Percentiles rank a stretch among this genome's conserved stretches.
These are phyloP conservation scores for Aphanomyces invadans DNA, from an alignment of 352 stramenopile species.

Conservation along the genomic window DNA sequence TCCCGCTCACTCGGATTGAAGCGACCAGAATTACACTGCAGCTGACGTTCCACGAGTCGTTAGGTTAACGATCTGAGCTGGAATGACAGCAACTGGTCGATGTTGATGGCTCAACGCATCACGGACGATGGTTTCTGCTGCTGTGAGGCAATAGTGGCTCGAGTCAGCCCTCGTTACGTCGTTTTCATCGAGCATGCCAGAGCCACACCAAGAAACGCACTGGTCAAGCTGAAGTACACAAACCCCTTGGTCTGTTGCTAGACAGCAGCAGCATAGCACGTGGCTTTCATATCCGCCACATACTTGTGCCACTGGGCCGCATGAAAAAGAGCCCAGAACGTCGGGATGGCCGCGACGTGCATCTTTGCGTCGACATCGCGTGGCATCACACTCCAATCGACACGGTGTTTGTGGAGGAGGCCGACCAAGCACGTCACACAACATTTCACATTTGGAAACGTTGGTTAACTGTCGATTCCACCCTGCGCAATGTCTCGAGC, in stretches of 20 bases:
- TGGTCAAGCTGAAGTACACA: conserved; percentile 19
- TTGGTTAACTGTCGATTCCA: too few relatives aligned
- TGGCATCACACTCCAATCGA: conserved; percentile 17
- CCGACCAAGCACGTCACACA: conserved; percentile 10
- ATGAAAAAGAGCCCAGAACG: not conserved
- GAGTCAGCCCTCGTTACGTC: not conserved
- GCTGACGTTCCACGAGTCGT: too few relatives aligned
- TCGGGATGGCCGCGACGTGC: conserved; percentile 12
- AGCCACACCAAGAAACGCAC: not conserved
- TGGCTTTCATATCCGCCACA: conserved; percentile 8
- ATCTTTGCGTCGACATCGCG: conserved; percentile 8
- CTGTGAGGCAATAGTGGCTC: conserved; percentile 10
- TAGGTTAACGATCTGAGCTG: too few relatives aligned
- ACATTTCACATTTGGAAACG: too few relatives aligned
- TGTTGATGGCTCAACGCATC: too few relatives aligned
- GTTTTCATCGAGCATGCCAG: not conserved
- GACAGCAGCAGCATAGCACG: not conserved
- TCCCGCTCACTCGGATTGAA: too few relatives aligned
- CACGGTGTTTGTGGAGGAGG: not conserved
- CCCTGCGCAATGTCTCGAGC: too few relatives aligned
- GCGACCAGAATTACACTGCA: too few relatives aligned
- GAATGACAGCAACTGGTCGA: too few relatives aligned
- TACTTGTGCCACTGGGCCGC: conserved; percentile 8
- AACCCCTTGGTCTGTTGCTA: conserved; percentile 10
- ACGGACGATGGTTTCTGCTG: too few relatives aligned